phyloP scores from a whole-genome alignment of 1,284 basidiomycete species.

The Ustilago tritici region DNA sequence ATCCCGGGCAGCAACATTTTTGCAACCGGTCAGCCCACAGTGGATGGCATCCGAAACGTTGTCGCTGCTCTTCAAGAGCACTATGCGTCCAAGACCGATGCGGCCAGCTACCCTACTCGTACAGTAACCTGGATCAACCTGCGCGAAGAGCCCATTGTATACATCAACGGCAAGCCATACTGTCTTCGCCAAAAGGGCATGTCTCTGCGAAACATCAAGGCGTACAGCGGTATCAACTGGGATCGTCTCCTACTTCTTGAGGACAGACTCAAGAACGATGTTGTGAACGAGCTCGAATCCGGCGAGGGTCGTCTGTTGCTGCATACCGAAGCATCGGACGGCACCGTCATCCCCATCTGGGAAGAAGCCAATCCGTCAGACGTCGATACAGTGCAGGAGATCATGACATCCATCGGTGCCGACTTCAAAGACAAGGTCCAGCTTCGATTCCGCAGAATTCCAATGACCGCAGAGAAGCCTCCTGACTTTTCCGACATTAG shows the following conservation, averaged over 20 bases:
- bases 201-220: conserved; percentile 66
- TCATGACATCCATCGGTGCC: conserved; percentile 76
- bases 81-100: conserved; percentile 37
- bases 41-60: conserved; percentile 88
- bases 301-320: conserved; percentile 90
- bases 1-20: conserved; percentile 82
- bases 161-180: conserved; percentile 82
- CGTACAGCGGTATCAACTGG: conserved; percentile 67
- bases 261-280: conserved; percentile 89
- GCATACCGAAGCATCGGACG: conserved; percentile 89
- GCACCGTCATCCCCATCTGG: conserved; percentile 93
- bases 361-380: conserved; percentile 84
- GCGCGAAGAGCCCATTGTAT: conserved; percentile 88
- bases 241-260: conserved; percentile 73
- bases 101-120: conserved; percentile 23
- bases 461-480: conserved; percentile 81
- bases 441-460: conserved; percentile 85
- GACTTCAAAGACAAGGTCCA: conserved; percentile 72
- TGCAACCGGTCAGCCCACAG: conserved; percentile 82
- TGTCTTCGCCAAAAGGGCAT: conserved; percentile 70
- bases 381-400: conserved; percentile 86
- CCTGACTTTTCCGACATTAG: conserved; percentile 69
- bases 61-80: conserved; percentile 72
- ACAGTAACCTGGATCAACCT: conserved; percentile 89
- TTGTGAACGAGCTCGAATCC: conserved; percentile 81